Percentiles rank a stretch among this genome's conserved stretches.
Evolutionary conservation across 108 stramenopile genomes (phyloP).

Genomic region (Tribonema minus): DNA sequence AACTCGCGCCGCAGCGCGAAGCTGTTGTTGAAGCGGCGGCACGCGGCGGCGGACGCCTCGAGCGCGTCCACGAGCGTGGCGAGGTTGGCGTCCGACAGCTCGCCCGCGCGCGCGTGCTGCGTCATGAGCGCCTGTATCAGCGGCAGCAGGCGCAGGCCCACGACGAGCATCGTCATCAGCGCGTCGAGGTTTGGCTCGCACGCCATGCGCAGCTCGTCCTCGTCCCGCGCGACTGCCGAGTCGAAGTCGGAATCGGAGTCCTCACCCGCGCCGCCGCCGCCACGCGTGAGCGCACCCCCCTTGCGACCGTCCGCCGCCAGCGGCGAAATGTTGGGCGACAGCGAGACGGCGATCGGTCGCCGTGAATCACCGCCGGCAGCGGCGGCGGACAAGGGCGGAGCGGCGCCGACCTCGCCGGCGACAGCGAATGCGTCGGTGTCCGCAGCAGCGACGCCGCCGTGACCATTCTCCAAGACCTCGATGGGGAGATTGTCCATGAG

Average conservation of each 20-base stretch:
- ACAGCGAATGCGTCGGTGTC: background rate
- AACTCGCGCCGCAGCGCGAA: background rate
- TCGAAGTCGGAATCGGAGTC: background rate
- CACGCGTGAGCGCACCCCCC: background rate
- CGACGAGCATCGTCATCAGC: slow-evolving; percentile 30
- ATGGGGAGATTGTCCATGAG: slow-evolving; percentile 29
- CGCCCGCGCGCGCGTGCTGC: slow-evolving; percentile 8
- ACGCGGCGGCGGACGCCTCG: background rate
- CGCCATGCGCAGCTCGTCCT: background rate
- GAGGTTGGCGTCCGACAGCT: slow-evolving; percentile 7
- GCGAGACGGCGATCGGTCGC: background rate
- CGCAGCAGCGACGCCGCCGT: background rate
- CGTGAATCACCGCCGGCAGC: background rate
- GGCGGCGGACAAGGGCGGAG: no score
- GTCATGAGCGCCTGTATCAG: slow-evolving; percentile 30
- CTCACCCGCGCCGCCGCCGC: background rate
- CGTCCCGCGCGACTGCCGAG: background rate
- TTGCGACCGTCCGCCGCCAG: background rate
- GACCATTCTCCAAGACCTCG: slow-evolving; percentile 6
- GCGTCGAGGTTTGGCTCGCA: slow-evolving; percentile 13
- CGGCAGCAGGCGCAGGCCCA: slow-evolving; percentile 19
- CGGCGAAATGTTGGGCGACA: background rate
- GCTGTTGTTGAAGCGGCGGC: background rate
- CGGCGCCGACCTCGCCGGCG: no score
- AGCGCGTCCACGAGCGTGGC: slow-evolving; percentile 3